Conservation (phyloP, 2,329 filamentous ascomycete species). For the Coniochaeta pulveracea region DNA sequence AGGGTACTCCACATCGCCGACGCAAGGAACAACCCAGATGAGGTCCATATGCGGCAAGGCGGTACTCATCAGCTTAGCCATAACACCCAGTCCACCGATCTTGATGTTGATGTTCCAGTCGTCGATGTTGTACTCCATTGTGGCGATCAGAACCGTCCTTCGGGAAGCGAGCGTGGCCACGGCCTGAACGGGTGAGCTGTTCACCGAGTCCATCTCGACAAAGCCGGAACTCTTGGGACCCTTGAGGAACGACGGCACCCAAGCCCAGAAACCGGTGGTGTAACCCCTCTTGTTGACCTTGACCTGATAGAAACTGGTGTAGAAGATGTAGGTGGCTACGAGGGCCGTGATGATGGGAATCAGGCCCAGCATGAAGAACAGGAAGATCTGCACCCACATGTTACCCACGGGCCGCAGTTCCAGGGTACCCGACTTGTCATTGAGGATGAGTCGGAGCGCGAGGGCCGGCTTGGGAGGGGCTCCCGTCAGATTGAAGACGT, state of each 20-base stretch:
- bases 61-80: constrained; percentile 59
- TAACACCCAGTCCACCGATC: constrained; percentile 58
- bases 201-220: constrained; percentile 18
- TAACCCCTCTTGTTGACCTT: constrained; percentile 21
- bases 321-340: constrained; percentile 41
- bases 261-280: constrained; percentile 14
- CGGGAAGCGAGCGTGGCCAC: constrained; percentile 15
- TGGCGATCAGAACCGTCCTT: constrained; percentile 52
- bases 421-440: constrained; percentile 42
- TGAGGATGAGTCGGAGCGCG: constrained; percentile 40
- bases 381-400: constrained; percentile 36
- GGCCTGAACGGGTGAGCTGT: constrained; percentile 12
- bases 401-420: constrained; percentile 40
- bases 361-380: constrained; percentile 41
- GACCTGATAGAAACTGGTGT: constrained; percentile 50
- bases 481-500: constrained; percentile 47
- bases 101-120: constrained; percentile 63
- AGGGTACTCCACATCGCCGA: constrained; percentile 54
- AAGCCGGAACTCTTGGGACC: constrained; percentile 17
- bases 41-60: constrained; percentile 53
- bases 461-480: constrained; percentile 41
- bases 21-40: constrained; percentile 51
- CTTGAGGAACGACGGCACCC: constrained; percentile 10
- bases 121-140: constrained; percentile 63
- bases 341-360: constrained; percentile 39